Evolutionary conservation across 495 filamentous ascomycete genomes (phyloP).

Genomic region (Podospora tetraspora): DNA sequence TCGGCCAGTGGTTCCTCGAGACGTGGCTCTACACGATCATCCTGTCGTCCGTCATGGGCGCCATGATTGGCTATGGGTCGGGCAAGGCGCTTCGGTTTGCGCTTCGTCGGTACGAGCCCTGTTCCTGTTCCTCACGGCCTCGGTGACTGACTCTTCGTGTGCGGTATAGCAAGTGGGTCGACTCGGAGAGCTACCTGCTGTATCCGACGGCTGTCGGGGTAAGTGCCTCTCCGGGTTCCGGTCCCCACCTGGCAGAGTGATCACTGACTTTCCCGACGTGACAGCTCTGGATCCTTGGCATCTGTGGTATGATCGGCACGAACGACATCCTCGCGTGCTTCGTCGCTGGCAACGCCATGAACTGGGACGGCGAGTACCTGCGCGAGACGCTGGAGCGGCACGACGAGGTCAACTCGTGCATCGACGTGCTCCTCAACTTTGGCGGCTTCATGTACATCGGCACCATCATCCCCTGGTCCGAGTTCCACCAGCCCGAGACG

Average conservation of each 20-base stretch:
- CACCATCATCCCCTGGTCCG: slow-evolving; percentile 68
- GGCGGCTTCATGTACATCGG: slow-evolving; percentile 85
- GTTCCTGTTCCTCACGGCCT: background rate
- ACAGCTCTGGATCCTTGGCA: slow-evolving; percentile 65
- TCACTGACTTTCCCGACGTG: slow-evolving; percentile 34
- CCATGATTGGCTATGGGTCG: slow-evolving; percentile 58
- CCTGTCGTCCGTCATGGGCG: slow-evolving; percentile 57
- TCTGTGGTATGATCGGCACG: slow-evolving; percentile 76
- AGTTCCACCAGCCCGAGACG: slow-evolving; percentile 36
- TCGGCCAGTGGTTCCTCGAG: slow-evolving; percentile 75
- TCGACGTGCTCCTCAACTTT: slow-evolving; percentile 69
- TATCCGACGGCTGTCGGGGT: slow-evolving; percentile 74
- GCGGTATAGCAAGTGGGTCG: slow-evolving; percentile 59
- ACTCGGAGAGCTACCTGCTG: slow-evolving; percentile 78
- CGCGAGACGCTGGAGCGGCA: slow-evolving; percentile 61
- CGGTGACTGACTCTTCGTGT: background rate
- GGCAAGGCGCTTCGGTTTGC: slow-evolving; percentile 54
- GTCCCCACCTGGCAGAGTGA: too few relatives aligned
- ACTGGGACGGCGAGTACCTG: slow-evolving; percentile 82
- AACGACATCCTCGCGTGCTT: slow-evolving; percentile 92
- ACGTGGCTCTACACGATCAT: slow-evolving; percentile 64
- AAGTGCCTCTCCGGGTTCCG: background rate
- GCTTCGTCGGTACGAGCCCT: slow-evolving; percentile 19
- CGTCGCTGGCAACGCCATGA: slow-evolving; percentile 81
- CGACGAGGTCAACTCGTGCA: slow-evolving; percentile 78